Base-by-base conservation (phyloP, 345 rosid species). In the Rhizophora mangle region DNA sequence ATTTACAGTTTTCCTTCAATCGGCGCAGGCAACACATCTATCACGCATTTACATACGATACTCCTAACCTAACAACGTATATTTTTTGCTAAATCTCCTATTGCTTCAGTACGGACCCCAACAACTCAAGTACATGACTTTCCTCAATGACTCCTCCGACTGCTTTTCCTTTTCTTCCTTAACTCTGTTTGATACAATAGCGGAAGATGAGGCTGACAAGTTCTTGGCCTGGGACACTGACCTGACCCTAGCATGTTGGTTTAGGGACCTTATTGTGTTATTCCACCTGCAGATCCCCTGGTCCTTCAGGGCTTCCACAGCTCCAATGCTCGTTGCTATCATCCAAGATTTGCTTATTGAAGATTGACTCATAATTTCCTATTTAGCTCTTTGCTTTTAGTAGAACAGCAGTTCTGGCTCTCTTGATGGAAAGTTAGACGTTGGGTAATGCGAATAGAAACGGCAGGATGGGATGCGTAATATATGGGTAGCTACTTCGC, bases 111-210 rank as follows among this genome's bases (percentile, higher is more conserved):
- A 74, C 8, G 85, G 86, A 71, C 81, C 83, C 92, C 88, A 83
- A 43, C 85, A 73, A 70, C 87, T 85, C 79, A 85, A 74, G 74
- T 80, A 79, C 84, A 83, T 78, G 76, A 87, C 82, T 52, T 68
- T 72, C 69, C 87, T 56, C 47, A 82, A n/a, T 1, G 89, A 81
- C 74, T 87, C 86, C 34, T 85, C 85, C 9, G 87, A 72, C 56
- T 11, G 19, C 3, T 71, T 6, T 79, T 71, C 5, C 62, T 60
- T 21, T 29, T 74, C 74, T 37, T 51, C 73, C 19, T 47, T 31
- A 31, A 55, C 7, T 60, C 30, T 71, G 9, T 30, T 22, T 7
- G 79, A 65, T 2, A 30, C 65, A 51, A 71, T 5, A 2, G 66
- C 26, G 27, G 79, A 54, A 19, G 83, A 70, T 1, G 70, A 70